These are phyloP conservation scores for Cladosporium sp. DNA, from an alignment of 2,329 filamentous ascomycete species.

Conservation along the genomic window DNA sequence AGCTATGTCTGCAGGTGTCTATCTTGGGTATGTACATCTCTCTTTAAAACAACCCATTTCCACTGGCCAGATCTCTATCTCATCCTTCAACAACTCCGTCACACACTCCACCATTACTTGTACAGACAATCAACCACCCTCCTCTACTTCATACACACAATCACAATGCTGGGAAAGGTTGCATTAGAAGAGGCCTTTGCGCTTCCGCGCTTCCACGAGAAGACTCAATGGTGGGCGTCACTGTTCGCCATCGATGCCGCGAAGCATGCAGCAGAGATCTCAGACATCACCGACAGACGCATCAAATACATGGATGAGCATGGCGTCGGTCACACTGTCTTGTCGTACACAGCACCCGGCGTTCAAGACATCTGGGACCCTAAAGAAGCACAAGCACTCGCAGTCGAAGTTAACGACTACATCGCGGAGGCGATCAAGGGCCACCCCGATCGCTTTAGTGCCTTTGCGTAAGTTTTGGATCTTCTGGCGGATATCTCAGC, in stretches of 20 bases:
- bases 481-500: neutral
- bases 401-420: slow-evolving; percentile 46
- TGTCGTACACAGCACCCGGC: slow-evolving; percentile 47
- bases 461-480: slow-evolving; percentile 34
- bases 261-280: slow-evolving; percentile 54
- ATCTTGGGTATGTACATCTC: neutral
- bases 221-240: slow-evolving; percentile 58
- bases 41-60: neutral
- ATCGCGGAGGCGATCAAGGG: slow-evolving; percentile 41
- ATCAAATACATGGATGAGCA: slow-evolving; percentile 42
- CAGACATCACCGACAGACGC: slow-evolving; percentile 41
- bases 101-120: neutral
- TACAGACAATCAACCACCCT: neutral
- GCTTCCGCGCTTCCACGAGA: slow-evolving; percentile 55
- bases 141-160: neutral
- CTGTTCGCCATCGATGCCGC: slow-evolving; percentile 58
- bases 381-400: slow-evolving; percentile 41
- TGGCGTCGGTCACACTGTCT: slow-evolving; percentile 46
- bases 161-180: slow-evolving; percentile 55
- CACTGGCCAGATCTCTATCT: neutral
- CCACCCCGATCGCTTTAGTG: slow-evolving; percentile 41
- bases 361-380: slow-evolving; percentile 46
- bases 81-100: neutral
- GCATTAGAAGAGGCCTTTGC: slow-evolving; percentile 61
- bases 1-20: neutral